Evolutionary conservation across 2,329 filamentous ascomycete genomes (phyloP), one percentile per base, ranked within the genome.

Genomic region (Trichoderma pleuroti): DNA sequence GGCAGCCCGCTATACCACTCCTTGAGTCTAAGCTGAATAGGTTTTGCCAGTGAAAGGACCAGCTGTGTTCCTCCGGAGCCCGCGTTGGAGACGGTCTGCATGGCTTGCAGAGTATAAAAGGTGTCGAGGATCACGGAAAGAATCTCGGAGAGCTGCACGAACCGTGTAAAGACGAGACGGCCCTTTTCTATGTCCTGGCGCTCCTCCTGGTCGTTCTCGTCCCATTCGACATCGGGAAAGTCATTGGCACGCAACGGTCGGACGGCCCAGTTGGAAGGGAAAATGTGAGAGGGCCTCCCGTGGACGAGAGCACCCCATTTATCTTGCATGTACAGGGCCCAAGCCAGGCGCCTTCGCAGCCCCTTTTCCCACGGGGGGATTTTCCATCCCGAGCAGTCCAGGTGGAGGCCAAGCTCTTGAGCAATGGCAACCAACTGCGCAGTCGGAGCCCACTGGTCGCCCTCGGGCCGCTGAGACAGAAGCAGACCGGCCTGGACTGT

Each of bases 271-370:
- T 97, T 89, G 60, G 85, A 82, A 24, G 83, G 79, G 73, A 88
- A 87, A 52, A 90, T 87, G 74, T 97, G 93, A 5, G 93, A 96
- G 1, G 93, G 94, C 12, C 93, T 90, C 60, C 93, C 93, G 76
- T 97, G 92, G 28, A 96, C 90, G 24, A 97, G 84, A 2, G 93
- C 91, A 18, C 92, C 93, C 94, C 94, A 97, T 80, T 87, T 97
- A 81, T 98, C 94, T 81, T 97, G 93, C 91, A 97, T 95, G 79
- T 96, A 97, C 64, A 97, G 81, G 2, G 93, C 94, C 94, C 94
- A 97, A 1, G 93, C 93, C 54, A 97, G 87, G 62, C 94, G 88
- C 79, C 95, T 96, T 72, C 94, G 87, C 71, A 97, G 80, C 0
- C 93, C 92, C 75, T 92, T 91, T 80, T 97, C 94, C 93, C 94